A percentile compares a stretch with the other conserved stretches of the same genome.
phyloP scores from a whole-genome alignment of 164 flowering plant species.

The Santalum album region DNA sequence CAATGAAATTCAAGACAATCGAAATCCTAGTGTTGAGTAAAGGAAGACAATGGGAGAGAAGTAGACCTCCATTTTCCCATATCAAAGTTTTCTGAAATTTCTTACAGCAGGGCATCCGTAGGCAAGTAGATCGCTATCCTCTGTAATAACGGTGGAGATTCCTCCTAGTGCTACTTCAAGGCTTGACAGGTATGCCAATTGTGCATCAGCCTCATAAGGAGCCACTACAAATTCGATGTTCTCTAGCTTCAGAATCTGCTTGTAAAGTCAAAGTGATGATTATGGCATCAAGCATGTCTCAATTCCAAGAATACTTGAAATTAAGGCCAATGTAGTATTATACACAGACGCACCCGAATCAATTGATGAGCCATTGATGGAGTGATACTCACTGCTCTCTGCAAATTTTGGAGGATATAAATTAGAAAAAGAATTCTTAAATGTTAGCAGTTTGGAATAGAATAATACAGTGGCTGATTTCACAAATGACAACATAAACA shows the following conservation, averaged over 20 bases:
- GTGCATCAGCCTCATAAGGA: slow-evolving; percentile 96
- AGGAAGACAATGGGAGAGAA: slow-evolving; percentile 7
- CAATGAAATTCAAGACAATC: slow-evolving; percentile 11
- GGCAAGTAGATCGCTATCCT: slow-evolving; percentile 77
- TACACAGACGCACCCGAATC: slow-evolving; percentile 36
- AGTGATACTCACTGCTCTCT: slow-evolving; percentile 71
- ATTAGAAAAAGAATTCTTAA: too few relatives aligned
- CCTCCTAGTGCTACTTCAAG: slow-evolving; percentile 55
- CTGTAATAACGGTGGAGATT: slow-evolving; percentile 70
- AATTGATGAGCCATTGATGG: slow-evolving; percentile 68
- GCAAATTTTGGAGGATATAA: slow-evolving; percentile 2
- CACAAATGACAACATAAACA: too few relatives aligned
- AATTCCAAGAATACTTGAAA: too few relatives aligned
- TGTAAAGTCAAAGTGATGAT: not conserved
- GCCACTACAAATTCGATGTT: slow-evolving; percentile 73
- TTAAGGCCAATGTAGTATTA: not conserved
- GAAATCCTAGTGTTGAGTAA: slow-evolving; percentile 1
- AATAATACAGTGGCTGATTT: too few relatives aligned
- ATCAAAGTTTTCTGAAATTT: slow-evolving; percentile 14
- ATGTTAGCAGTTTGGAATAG: too few relatives aligned
- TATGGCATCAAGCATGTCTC: not conserved
- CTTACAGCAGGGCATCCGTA: slow-evolving; percentile 78
- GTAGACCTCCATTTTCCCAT: slow-evolving; percentile 10
- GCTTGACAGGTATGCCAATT: slow-evolving; percentile 60
- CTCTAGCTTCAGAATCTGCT: slow-evolving; percentile 53